Percentiles rank a stretch among this genome's conserved stretches.
Conservation (phyloP, 441 rosid species). For the Gossypium trilobum region DNA sequence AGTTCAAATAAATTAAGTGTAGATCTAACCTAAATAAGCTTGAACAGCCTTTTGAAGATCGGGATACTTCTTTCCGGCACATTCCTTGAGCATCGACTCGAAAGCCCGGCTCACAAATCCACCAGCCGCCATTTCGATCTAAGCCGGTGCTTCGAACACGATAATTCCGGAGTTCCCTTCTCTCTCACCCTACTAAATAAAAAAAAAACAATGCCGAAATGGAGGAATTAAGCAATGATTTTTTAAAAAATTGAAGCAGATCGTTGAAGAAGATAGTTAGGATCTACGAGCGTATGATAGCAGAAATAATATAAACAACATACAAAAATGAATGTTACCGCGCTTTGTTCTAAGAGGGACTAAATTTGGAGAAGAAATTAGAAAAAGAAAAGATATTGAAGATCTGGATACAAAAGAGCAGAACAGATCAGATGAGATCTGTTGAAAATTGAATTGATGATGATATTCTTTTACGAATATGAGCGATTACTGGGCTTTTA, state of each 20-base stretch:
- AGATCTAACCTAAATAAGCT: constrained; percentile 58
- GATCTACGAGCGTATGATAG: background rate
- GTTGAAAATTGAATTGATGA: background rate
- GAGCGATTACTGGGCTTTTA: constrained; percentile 2
- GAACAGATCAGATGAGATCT: constrained; percentile 8
- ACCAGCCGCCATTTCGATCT: constrained; percentile 69
- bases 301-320: background rate
- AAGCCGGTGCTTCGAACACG: background rate
- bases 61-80: constrained; percentile 67
- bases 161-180: background rate
- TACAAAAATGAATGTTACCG: background rate
- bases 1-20: background rate
- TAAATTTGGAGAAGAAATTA: background rate
- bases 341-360: background rate
- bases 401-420: constrained; percentile 22
- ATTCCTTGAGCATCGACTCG: constrained; percentile 94
- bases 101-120: constrained; percentile 90
- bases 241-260: background rate
- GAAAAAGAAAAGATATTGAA: background rate
- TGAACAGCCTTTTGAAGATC: constrained; percentile 87
- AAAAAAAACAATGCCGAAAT: background rate
- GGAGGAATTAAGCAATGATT: background rate
- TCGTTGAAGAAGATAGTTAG: constrained; percentile 5
- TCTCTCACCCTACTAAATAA: background rate
- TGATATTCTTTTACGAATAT: background rate